A percentile compares a stretch with the other conserved stretches of the same genome.
These are phyloP conservation scores for Penicillium sp. DNA, from an alignment of 2,329 filamentous ascomycete species.

Conservation along the genomic window DNA sequence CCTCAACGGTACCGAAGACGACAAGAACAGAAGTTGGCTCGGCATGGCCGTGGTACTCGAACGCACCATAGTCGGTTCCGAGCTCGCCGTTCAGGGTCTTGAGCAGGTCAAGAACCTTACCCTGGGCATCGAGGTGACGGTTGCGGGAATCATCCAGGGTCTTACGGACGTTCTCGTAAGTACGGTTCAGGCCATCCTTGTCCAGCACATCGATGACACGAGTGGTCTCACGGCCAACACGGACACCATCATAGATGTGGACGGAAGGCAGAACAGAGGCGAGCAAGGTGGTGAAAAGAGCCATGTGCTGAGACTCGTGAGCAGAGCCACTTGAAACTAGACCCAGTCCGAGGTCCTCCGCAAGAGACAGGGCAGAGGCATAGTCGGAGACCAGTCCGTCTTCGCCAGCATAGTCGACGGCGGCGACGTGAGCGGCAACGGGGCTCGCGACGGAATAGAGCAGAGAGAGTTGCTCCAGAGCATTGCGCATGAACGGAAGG, in stretches of 20 bases:
- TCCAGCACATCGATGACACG: slow-evolving; percentile 81
- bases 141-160: slow-evolving; percentile 66
- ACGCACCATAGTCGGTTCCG: slow-evolving; percentile 88
- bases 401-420: slow-evolving; percentile 77
- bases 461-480: slow-evolving; percentile 87
- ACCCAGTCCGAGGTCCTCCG: slow-evolving; percentile 87
- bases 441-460: slow-evolving; percentile 92
- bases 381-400: slow-evolving; percentile 86
- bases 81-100: slow-evolving; percentile 85
- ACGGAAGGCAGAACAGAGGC: slow-evolving; percentile 79
- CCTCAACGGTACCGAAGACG: slow-evolving; percentile 89
- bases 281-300: slow-evolving; percentile 81
- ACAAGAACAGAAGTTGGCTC: slow-evolving; percentile 82
- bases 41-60: slow-evolving; percentile 89
- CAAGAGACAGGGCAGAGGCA: slow-evolving; percentile 74
- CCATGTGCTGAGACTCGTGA: slow-evolving; percentile 94
- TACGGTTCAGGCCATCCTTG: slow-evolving; percentile 68
- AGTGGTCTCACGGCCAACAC: slow-evolving; percentile 79
- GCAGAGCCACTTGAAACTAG: slow-evolving; percentile 83
- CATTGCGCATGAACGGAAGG: slow-evolving; percentile 76
- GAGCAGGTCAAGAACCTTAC: slow-evolving; percentile 72
- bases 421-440: slow-evolving; percentile 89
- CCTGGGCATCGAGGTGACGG: slow-evolving; percentile 71
- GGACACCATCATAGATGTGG: slow-evolving; percentile 86
- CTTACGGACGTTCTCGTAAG: slow-evolving; percentile 69